Evolutionary conservation across 768 basidiomycete genomes (phyloP).

Genomic region (Candolleomyces efflorescens): DNA sequence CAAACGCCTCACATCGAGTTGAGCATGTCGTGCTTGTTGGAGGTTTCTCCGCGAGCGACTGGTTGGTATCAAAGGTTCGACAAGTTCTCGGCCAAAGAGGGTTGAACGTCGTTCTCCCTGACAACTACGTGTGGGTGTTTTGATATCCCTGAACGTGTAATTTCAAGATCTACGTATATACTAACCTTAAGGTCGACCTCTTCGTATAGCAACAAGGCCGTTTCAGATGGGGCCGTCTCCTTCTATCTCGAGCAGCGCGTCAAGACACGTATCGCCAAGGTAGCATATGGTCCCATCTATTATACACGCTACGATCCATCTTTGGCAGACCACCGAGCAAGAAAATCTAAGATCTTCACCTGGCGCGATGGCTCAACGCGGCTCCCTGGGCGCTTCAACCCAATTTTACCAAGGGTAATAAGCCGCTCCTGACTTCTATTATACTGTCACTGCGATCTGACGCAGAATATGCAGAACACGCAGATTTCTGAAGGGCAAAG

Average conservation of each 20-base stretch:
- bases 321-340: conserved; percentile 7
- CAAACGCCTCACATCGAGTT: conserved; percentile 6
- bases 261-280: background rate
- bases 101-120: conserved; percentile 38
- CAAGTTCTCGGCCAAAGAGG: conserved; percentile 26
- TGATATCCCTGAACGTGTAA: too few relatives aligned
- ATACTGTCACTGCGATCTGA: background rate
- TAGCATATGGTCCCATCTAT: background rate
- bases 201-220: conserved; percentile 19
- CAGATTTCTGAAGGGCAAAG: background rate
- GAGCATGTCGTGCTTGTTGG: conserved; percentile 43
- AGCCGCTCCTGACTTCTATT: too few relatives aligned
- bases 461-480: background rate
- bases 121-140: conserved; percentile 39
- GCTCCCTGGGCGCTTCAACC: background rate
- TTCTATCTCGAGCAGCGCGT: conserved; percentile 12
- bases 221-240: conserved; percentile 18
- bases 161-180: too few relatives aligned
- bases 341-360: background rate
- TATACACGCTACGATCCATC: conserved; percentile 1
- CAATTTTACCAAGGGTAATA: background rate
- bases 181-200: too few relatives aligned
- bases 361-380: too few relatives aligned
- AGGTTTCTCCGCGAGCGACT: conserved; percentile 50
- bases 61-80: conserved; percentile 38